phyloP scores from a whole-genome alignment of 306 rosid species.

The Dicorynia guianensis region DNA sequence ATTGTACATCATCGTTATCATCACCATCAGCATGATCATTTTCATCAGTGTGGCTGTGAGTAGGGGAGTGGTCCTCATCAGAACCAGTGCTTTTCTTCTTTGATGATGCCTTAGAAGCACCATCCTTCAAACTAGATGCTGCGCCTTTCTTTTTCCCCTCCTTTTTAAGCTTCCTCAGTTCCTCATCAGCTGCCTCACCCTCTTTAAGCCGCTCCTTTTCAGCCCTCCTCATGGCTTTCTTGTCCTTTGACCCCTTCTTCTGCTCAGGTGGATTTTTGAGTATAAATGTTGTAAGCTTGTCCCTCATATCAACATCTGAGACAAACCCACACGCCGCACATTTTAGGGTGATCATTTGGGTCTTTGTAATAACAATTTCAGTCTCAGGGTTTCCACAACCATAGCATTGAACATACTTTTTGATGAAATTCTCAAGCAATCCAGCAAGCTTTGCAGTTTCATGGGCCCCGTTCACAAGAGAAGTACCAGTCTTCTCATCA shows the following conservation, averaged over 20 bases:
- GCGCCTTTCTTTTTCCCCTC: conserved; percentile 60
- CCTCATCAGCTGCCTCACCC: conserved; percentile 75
- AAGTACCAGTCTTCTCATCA: conserved; percentile 68
- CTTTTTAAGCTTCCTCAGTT: conserved; percentile 60
- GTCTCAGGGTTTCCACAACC: conserved; percentile 77
- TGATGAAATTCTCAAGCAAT: conserved; percentile 69
- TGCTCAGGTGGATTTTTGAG: conserved; percentile 74
- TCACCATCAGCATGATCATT: conserved; percentile 47
- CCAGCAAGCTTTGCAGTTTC: conserved; percentile 71
- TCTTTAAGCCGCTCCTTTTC: conserved; percentile 76
- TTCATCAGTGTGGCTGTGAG: conserved; percentile 50
- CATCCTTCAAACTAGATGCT: conserved; percentile 39
- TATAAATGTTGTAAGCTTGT: conserved; percentile 67
- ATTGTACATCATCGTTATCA: conserved; percentile 55
- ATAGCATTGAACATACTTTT: conserved; percentile 73
- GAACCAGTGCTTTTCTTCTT: conserved; percentile 58
- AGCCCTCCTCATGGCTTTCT: conserved; percentile 74
- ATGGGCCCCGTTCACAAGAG: conserved; percentile 72
- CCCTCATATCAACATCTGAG: conserved; percentile 75
- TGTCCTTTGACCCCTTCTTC: conserved; percentile 66
- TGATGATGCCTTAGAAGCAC: conserved; percentile 42
- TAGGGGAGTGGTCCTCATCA: conserved; percentile 66
- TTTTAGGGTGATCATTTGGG: conserved; percentile 68
- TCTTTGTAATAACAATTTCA: conserved; percentile 59
- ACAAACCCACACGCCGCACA: conserved; percentile 74